Base-by-base conservation (phyloP, 495 filamentous ascomycete genomes). In the Jackrogersella minutella region DNA sequence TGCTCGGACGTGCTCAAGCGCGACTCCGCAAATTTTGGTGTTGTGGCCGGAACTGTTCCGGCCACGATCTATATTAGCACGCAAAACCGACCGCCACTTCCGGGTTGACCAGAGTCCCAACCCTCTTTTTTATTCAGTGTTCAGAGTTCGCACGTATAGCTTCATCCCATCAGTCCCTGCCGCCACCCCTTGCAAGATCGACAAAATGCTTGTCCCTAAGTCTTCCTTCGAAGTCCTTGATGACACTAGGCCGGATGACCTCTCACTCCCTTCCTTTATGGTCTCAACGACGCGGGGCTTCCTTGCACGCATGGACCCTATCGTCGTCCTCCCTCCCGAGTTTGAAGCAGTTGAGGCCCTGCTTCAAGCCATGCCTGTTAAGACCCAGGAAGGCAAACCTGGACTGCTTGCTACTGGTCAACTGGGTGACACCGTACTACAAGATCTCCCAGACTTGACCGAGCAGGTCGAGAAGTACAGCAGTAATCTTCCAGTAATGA, bases 201-300 rank as follows among this genome's bases (percentile, higher is more conserved):
- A 0, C 49, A 68, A 49, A 4, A 74, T 74, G 72, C 41, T 73
- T 11, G 61, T 73, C 37, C 66, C 73, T 39, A 53, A 67, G 37
- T 60, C 76, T 28, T 50, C 68, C 61, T 80, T 78, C 62, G 63
- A 69, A 60, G 72, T 81, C 57, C 66, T 81, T 10, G 67, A 76
- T 28, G 75, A 79, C 69, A 76, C 78, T 44, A 73, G 49, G 30
- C 78, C 80, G 1, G 44, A 77, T 37, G 78, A 82, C 66, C 66
- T 41, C 37, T 79, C 80, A 50, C 81, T 95, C 17, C 89, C 90
- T 30, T 87, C 91, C 49, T 97, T 97, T 82, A 93, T 93, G 80
- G 91, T 96, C 65, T 94, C 92, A 46, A 92, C 87, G 2, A 86
- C 88, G 0, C 84, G 91, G 37, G 93, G 93, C 52, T 97, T 97